phyloP scores from a whole-genome alignment of 371 early-diverging fungal species.

The Rhizopus stolonifer region DNA sequence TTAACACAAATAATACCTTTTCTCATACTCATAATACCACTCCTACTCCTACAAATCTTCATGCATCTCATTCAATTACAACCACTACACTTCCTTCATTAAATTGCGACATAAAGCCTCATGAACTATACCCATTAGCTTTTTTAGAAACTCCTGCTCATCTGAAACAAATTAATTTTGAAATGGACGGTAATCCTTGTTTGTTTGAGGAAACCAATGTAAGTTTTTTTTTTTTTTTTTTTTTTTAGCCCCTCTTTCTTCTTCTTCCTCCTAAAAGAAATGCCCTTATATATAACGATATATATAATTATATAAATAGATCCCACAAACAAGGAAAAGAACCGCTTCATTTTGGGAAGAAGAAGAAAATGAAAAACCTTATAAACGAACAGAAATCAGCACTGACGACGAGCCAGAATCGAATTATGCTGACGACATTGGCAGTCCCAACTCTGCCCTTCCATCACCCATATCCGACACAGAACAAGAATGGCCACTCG shows the following conservation, averaged over 20 bases:
- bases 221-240: neutral
- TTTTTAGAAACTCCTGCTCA: constrained; percentile 12
- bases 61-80: constrained; percentile 15
- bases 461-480: constrained; percentile 32
- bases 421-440: constrained; percentile 13
- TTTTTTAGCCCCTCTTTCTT: too few relatives aligned
- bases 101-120: constrained; percentile 13
- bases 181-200: constrained; percentile 12
- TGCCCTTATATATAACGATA: too few relatives aligned
- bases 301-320: neutral
- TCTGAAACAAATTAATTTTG: constrained; percentile 18
- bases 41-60: neutral
- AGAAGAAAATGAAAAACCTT: constrained; percentile 20
- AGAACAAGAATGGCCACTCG: neutral
- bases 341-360: constrained; percentile 25
- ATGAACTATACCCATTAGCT: constrained; percentile 26
- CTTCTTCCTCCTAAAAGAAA: neutral
- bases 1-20: constrained; percentile 2
- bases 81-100: constrained; percentile 17
- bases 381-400: constrained; percentile 21
- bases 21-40: neutral
- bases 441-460: constrained; percentile 36
- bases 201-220: constrained; percentile 25
- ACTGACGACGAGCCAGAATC: constrained; percentile 2
- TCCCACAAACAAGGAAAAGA: constrained; percentile 19